Evolutionary conservation across 2,329 filamentous ascomycete species (phyloP).

Genomic region (Lasiodiplodia sp.): DNA sequence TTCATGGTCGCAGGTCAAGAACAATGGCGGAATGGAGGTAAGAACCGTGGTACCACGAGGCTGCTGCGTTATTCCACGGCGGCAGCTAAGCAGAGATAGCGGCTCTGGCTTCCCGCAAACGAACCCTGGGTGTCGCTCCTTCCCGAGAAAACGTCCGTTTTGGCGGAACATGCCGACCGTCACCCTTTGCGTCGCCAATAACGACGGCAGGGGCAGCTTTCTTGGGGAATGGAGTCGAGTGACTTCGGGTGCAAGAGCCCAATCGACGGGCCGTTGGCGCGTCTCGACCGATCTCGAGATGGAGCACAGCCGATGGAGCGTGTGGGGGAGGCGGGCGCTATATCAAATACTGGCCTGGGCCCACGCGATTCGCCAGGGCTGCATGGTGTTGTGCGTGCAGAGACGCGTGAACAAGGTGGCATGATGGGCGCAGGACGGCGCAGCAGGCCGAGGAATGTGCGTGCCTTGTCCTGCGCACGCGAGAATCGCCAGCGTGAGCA

Average conservation of each 20-base stretch:
- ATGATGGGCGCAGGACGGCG: slow-evolving; percentile 24
- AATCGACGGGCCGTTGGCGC: neutral
- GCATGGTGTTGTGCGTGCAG: slow-evolving; percentile 26
- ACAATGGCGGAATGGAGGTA: neutral
- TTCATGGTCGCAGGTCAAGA: neutral
- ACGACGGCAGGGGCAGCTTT: neutral
- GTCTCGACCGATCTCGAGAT: neutral
- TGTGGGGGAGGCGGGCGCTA: neutral
- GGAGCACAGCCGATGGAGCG: slow-evolving; percentile 14
- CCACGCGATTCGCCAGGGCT: slow-evolving; percentile 16
- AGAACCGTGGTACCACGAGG: neutral
- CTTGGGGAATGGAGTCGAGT: slow-evolving; percentile 5
- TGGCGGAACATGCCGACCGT: slow-evolving; percentile 14
- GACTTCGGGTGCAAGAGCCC: slow-evolving; percentile 9
- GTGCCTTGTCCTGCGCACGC: slow-evolving; percentile 19
- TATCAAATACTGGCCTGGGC: slow-evolving; percentile 10
- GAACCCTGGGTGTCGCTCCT: neutral
- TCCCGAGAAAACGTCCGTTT: neutral
- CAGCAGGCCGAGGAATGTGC: slow-evolving; percentile 15
- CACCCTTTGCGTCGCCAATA: slow-evolving; percentile 17
- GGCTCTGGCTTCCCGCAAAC: slow-evolving; percentile 4
- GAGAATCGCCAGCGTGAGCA: slow-evolving; percentile 17
- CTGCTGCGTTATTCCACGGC: slow-evolving; percentile 2
- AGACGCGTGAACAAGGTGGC: slow-evolving; percentile 6
- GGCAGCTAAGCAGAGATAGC: slow-evolving; percentile 3